These are phyloP conservation scores for Zea mays DNA, from an alignment of 176 grass and related monocot genomes.

Conservation along the genomic window Zm-B73-REFERENCE-NAM-5.0 NC_050104.1:138107501-138108000, in stretches of 20 bases:
- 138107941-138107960: slow-evolving; percentile 39
- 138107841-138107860: slow-evolving; percentile 38
- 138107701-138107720: no score
- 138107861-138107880: slow-evolving; percentile 34
- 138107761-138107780: no score
- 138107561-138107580: not conserved
- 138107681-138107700: no score
- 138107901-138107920: not conserved
- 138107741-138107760: slow-evolving; percentile 34
- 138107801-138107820: slow-evolving; percentile 36
- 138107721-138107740: slow-evolving; percentile 12
- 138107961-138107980: not conserved
- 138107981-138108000: no score
- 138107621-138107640: slow-evolving; percentile 9
- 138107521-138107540: not conserved
- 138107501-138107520: not conserved
- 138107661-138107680: no score
- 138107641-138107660: no score
- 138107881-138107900: not conserved
- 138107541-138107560: not conserved
- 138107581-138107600: slow-evolving; percentile 1
- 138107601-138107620: not conserved
- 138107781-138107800: not conserved
- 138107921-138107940: no score
- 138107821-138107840: slow-evolving; percentile 7